Base-by-base conservation (phyloP, 768 basidiomycete species). In the Boletus rufocinnamomeus region DNA sequence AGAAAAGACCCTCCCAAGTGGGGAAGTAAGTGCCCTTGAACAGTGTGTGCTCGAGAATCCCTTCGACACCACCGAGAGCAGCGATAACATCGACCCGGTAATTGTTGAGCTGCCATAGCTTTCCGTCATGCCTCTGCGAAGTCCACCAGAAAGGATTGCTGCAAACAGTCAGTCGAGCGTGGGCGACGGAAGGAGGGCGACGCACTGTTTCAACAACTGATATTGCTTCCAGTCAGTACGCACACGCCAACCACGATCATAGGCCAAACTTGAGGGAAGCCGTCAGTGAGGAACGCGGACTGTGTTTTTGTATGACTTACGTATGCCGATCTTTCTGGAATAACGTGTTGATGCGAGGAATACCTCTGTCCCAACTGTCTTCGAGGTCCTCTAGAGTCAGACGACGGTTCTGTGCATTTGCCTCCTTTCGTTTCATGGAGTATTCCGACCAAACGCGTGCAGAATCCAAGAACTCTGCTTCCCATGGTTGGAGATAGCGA, bases 101-200 rank as follows among this genome's bases (percentile, higher is more conserved):
- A 74, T 95, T 95, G 79, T 98, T 98, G 55, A 99, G 77, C 65
- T 97, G 92, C 94, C 95, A 97, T 5, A 98, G 78, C 72, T 98
- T 97, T 49, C 93, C 94, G 64, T 96, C 94, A 62, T 97, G 96
- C 7, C 97, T 86, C 70, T 98, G 95, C 9, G 91, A 94, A 9
- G 96, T 98, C 97, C 97, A 99, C 93, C 93, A 95, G 86, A 98
- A 98, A 1, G 96, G 97, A 69, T 97, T 97, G 71, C 89, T 92
- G 63, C 5, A 57, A 23, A 34, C n/a, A 45, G 44, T 71, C 9
- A 74, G 57, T 43, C 19, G 10, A 44, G 11, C 56, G 47, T 35
- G 9, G 28, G 7, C 9, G 21, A 34, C 21, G 37, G 43, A 52
- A 56, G 21, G 23, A 43, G 28, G 50, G 8, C 2, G 4, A 78